Conservation (phyloP, 139 green algal species). For the Zygnema cylindricum region DNA sequence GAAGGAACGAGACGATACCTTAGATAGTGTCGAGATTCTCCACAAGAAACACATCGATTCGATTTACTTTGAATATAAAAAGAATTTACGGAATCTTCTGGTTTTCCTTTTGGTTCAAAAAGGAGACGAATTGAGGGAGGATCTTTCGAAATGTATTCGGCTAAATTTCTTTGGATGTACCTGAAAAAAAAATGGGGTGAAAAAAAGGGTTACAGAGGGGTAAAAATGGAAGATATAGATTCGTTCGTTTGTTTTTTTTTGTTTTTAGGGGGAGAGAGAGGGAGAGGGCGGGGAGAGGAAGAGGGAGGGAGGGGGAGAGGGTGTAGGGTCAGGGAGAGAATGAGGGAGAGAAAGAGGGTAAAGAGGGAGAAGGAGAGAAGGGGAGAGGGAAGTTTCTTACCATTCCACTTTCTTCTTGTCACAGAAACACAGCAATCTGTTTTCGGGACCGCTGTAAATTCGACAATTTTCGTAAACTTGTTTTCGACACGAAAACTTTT, state of each 20-base stretch:
- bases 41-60: slow-evolving; percentile 55
- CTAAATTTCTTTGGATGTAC: slow-evolving; percentile 46
- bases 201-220: not conserved
- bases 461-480: slow-evolving; percentile 59
- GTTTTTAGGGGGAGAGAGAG: not conserved
- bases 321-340: not conserved
- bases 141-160: slow-evolving; percentile 37
- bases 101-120: slow-evolving; percentile 51
- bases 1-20: slow-evolving; percentile 58
- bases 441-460: slow-evolving; percentile 55
- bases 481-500: slow-evolving; percentile 54
- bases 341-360: not conserved
- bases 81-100: slow-evolving; percentile 45
- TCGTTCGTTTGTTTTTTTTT: no score
- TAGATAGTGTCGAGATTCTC: slow-evolving; percentile 56
- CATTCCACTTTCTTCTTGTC: slow-evolving; percentile 57
- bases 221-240: not conserved
- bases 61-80: slow-evolving; percentile 60
- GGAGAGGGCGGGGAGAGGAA: not conserved
- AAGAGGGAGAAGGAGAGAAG: no score
- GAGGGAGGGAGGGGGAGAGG: not conserved
- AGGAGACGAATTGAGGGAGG: slow-evolving; percentile 29
- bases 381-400: not conserved
- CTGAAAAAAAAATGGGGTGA: not conserved
- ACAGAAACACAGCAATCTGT: slow-evolving; percentile 57